Evolutionary conservation across 148 eudicot species (phyloP).

Genomic region (Camellia lanceoleosa): DNA sequence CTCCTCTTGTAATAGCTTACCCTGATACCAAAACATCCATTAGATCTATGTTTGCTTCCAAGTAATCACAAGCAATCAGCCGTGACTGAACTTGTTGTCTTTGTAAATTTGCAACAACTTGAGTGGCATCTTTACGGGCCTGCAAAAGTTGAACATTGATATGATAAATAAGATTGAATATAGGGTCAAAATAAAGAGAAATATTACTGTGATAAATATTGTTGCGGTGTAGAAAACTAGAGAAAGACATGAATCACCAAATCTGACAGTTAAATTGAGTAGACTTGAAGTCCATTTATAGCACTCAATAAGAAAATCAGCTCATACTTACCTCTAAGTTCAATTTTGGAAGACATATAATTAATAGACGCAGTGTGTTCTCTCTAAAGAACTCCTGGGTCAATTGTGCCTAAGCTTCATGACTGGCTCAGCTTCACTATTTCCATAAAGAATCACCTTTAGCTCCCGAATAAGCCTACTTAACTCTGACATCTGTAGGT

Average conservation of each 20-base stretch:
- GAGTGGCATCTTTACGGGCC: constrained; percentile 99
- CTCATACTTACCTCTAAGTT: constrained; percentile 64
- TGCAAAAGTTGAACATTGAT: constrained; percentile 23
- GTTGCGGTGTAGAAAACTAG: background rate
- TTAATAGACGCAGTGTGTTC: constrained; percentile 67
- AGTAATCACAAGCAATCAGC: constrained; percentile 88
- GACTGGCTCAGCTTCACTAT: constrained; percentile 89
- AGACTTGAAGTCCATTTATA: background rate
- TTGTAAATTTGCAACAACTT: constrained; percentile 97
- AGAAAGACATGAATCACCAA: background rate
- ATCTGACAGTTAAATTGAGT: background rate
- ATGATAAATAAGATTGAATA: too few species aligned
- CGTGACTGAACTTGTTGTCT: constrained; percentile 91
- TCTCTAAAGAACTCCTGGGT: constrained; percentile 91
- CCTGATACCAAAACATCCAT: constrained; percentile 79
- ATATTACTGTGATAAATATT: background rate
- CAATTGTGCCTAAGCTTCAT: constrained; percentile 87
- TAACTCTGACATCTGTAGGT: constrained; percentile 62
- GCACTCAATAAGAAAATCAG: background rate
- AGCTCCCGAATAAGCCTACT: constrained; percentile 68
- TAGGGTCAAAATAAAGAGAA: background rate
- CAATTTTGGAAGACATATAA: constrained; percentile 71
- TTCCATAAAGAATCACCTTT: constrained; percentile 78
- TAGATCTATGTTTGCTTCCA: constrained; percentile 83
- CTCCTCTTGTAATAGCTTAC: constrained; percentile 44